phyloP scores from a whole-genome alignment of 345 rosid species.

The rapeseed (Brassica napus) region Da-Ae NC_063439.1:1939001-1939500 shows the following conservation, averaged over 20 bases:
- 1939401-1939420: neutral
- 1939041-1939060: neutral
- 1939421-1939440: neutral
- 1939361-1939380: neutral
- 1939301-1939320: no score
- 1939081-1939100: slow-evolving; percentile 7
- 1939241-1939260: neutral
- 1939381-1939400: neutral
- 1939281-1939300: neutral
- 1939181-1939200: neutral
- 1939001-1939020: no score
- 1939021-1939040: neutral
- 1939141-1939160: neutral
- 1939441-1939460: no score
- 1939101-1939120: slow-evolving; percentile 11
- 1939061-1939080: neutral
- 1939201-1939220: slow-evolving; percentile 28
- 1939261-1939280: neutral
- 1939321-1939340: no score
- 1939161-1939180: slow-evolving; percentile 27
- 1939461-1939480: no score
- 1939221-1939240: neutral
- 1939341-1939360: no score
- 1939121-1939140: slow-evolving; percentile 22
- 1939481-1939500: no score